These are phyloP conservation scores for Fusarium brevicatenulatum DNA, from an alignment of 2,329 filamentous ascomycete species.

Conservation along the genomic window DNA sequence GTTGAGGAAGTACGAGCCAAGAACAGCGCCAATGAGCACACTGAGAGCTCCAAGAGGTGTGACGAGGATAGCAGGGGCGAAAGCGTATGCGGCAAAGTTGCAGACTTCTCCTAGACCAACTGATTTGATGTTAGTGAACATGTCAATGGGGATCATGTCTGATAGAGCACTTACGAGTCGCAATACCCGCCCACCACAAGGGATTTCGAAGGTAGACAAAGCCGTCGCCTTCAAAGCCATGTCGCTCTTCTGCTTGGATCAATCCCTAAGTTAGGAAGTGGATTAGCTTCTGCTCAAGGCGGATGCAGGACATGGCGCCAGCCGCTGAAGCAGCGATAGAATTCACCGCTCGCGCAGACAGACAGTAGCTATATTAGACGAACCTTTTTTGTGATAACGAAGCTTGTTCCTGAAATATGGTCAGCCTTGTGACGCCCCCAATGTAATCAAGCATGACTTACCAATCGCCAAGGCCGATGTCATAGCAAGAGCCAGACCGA, in stretches of 20 bases:
- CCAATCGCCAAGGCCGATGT: constrained; percentile 80
- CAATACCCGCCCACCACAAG: constrained; percentile 97
- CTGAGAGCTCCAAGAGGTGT: constrained; percentile 93
- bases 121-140: constrained; percentile 52
- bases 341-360: background rate
- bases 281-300: constrained; percentile 19
- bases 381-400: constrained; percentile 99
- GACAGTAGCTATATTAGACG: constrained; percentile 27
- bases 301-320: background rate
- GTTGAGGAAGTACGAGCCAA: constrained; percentile 93
- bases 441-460: constrained; percentile 52
- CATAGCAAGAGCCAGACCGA: constrained; percentile 80
- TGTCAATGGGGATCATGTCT: background rate
- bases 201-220: constrained; percentile 94
- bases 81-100: constrained; percentile 98
- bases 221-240: constrained; percentile 97
- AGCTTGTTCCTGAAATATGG: constrained; percentile 78
- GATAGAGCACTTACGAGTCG: constrained; percentile 75
- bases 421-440: constrained; percentile 29
- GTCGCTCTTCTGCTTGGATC: constrained; percentile 87
- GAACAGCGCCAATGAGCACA: constrained; percentile 92
- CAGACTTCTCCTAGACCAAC: constrained; percentile 94
- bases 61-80: constrained; percentile 97
- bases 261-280: constrained; percentile 69
- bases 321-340: background rate